Percentiles rank a stretch among this genome's conserved stretches.
phyloP scores from a whole-genome alignment of 176 grass and related monocot species.

The Triticum turgidum region DNA sequence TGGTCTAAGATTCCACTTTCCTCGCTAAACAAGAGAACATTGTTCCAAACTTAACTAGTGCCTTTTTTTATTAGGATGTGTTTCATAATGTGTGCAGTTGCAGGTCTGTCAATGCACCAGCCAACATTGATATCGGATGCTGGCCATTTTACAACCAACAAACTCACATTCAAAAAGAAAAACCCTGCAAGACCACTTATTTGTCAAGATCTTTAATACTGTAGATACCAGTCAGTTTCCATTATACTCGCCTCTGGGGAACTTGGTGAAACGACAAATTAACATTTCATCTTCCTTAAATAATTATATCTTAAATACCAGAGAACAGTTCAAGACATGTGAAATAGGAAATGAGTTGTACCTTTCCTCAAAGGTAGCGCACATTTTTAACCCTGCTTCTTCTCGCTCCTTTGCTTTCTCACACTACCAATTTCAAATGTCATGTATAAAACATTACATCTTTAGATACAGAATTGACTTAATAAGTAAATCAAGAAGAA shows the following conservation, averaged over 20 bases:
- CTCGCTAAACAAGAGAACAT: not conserved
- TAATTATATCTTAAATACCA: not conserved
- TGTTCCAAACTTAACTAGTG: not conserved
- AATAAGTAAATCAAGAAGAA: conserved; percentile 41
- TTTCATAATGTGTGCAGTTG: not conserved
- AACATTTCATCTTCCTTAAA: not conserved
- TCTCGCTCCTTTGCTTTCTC: conserved; percentile 91
- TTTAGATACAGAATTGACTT: conserved; percentile 31
- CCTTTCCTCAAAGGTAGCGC: conserved; percentile 67
- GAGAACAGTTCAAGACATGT: conserved; percentile 19
- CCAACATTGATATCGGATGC: not conserved
- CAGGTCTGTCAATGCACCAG: not conserved
- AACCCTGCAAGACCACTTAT: not conserved
- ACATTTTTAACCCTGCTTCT: conserved; percentile 60
- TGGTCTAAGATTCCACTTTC: not conserved
- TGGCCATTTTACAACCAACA: not conserved
- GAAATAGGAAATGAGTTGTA: conserved; percentile 27
- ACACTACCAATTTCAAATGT: conserved; percentile 49
- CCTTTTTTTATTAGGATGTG: not conserved
- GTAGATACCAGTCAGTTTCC: not conserved
- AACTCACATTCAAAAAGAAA: not conserved
- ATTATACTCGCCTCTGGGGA: not conserved
- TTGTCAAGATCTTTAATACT: not conserved
- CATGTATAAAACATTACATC: conserved; percentile 5
- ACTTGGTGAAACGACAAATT: not conserved